A percentile compares a stretch with the other conserved stretches of the same genome.
Conservation (phyloP, 1,284 basidiomycete species). For the Ceratobasidium sp. region DNA sequence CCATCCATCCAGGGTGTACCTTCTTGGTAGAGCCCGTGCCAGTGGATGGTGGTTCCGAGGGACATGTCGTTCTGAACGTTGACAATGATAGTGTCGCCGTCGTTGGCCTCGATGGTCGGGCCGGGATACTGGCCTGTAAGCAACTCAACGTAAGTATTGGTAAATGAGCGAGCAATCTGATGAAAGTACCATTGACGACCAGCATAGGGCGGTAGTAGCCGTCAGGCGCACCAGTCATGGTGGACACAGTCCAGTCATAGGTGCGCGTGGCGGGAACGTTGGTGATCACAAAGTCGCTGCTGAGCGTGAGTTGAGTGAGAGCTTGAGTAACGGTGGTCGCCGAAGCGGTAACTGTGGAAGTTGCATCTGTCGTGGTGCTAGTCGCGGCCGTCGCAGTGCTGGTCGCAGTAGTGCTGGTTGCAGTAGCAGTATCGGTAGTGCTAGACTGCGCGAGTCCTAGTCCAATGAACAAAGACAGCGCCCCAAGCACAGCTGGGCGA, state of each 20-base stretch:
- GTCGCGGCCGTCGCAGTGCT: conserved; percentile 1
- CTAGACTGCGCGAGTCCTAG: conserved; percentile 17
- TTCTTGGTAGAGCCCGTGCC: conserved; percentile 55
- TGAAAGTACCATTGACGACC: conserved; percentile 55
- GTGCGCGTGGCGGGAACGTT: conserved; percentile 33
- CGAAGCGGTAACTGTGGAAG: conserved; percentile 3
- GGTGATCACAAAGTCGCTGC: conserved; percentile 44
- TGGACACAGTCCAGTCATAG: conserved; percentile 36
- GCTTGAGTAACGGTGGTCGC: conserved; percentile 19
- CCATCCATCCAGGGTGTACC: conserved; percentile 54
- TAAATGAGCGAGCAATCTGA: conserved; percentile 55
- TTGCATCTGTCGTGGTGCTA: conserved; percentile 20
- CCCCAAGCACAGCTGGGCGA: conserved; percentile 19
- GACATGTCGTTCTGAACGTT: conserved; percentile 53
- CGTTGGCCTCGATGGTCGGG: conserved; percentile 20
- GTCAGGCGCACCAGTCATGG: conserved; percentile 50
- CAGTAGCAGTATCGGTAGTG: conserved; percentile 9
- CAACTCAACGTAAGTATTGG: conserved; percentile 48
- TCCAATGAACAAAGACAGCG: conserved; percentile 14
- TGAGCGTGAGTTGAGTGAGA: conserved; percentile 28
- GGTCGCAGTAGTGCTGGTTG: background rate
- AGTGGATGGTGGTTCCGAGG: conserved; percentile 54
- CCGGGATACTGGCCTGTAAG: conserved; percentile 34
- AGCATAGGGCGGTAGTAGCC: conserved; percentile 52
- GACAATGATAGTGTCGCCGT: conserved; percentile 53